Conservation (phyloP, 371 early-diverging fungal species). For the Haplosporangium sp. region DNA sequence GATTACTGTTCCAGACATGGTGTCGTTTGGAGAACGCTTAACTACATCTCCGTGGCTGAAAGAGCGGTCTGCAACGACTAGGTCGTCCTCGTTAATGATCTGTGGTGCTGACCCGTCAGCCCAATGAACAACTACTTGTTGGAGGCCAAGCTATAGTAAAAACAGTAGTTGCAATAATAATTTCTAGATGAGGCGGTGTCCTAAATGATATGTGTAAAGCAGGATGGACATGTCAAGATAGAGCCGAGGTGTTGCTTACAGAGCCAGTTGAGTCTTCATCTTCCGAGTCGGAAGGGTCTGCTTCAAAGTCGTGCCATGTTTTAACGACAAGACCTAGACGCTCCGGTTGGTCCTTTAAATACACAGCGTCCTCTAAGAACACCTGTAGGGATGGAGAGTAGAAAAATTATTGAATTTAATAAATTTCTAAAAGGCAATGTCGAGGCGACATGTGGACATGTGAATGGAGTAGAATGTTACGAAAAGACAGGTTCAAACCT, state of each 20-base stretch:
- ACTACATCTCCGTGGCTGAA: conserved; percentile 57
- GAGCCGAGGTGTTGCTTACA: conserved; percentile 20
- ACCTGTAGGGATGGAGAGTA: conserved; percentile 21
- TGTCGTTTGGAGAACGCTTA: conserved; percentile 50
- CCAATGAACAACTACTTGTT: conserved; percentile 57
- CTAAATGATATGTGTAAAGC: background rate
- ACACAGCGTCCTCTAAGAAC: conserved; percentile 54
- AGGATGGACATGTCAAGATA: background rate
- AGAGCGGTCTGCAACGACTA: conserved; percentile 52
- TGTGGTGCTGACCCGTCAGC: conserved; percentile 46
- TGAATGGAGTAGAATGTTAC: too few species aligned
- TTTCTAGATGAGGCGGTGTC: background rate
- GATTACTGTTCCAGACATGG: conserved; percentile 53
- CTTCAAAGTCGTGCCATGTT: conserved; percentile 59
- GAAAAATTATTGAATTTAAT: too few species aligned
- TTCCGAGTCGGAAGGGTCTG: conserved; percentile 50
- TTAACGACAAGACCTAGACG: conserved; percentile 46
- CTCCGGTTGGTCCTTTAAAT: conserved; percentile 37
- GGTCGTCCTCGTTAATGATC: conserved; percentile 42
- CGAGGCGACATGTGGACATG: too few species aligned
- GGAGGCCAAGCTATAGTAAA: conserved; percentile 28
- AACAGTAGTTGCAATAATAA: background rate
- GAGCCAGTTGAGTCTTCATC: conserved; percentile 47
- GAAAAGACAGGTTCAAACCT: conserved; percentile 14
- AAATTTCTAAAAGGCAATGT: too few species aligned